These are phyloP conservation scores for Voacanga thouarsii DNA, from an alignment of 257 asterid species.

Conservation along the genomic window DNA sequence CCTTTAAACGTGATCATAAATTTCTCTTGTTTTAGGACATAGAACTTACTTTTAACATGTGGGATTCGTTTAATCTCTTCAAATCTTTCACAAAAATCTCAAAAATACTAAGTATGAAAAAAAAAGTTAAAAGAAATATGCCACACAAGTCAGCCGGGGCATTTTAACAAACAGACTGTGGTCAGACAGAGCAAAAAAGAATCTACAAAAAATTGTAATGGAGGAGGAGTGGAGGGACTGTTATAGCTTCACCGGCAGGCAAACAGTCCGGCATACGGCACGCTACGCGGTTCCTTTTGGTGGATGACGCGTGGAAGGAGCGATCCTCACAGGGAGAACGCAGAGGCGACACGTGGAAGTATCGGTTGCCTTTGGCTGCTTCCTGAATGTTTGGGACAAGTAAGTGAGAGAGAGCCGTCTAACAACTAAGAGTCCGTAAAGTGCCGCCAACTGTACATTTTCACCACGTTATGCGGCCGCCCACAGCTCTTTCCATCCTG, in stretches of 20 bases:
- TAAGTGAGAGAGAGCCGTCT: slow-evolving; percentile 11
- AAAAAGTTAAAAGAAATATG: too few relatives aligned
- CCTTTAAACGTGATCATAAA: too few relatives aligned
- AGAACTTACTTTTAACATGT: too few relatives aligned
- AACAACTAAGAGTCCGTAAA: neutral
- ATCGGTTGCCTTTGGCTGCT: slow-evolving; percentile 7
- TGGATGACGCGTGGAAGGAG: slow-evolving; percentile 17
- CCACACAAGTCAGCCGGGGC: too few relatives aligned
- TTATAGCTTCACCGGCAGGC: neutral
- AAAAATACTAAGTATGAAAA: too few relatives aligned
- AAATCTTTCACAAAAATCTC: too few relatives aligned
- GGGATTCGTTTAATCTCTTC: too few relatives aligned
- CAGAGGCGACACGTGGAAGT: slow-evolving; percentile 19
- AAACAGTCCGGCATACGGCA: slow-evolving; percentile 9
- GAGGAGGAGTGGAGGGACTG: neutral
- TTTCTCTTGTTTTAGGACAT: too few relatives aligned
- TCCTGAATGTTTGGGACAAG: slow-evolving; percentile 24
- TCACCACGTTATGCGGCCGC: neutral
- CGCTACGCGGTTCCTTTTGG: slow-evolving; percentile 10
- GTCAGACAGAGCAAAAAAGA: neutral
- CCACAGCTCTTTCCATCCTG: slow-evolving; percentile 2
- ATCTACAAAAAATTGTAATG: neutral
- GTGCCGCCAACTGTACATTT: slow-evolving; percentile 1
- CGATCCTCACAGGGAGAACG: neutral
- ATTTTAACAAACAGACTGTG: too few relatives aligned